These are phyloP conservation scores for Musa schizocarpa DNA, from an alignment of 176 grass and related monocot genomes.

Conservation along the genomic window DNA sequence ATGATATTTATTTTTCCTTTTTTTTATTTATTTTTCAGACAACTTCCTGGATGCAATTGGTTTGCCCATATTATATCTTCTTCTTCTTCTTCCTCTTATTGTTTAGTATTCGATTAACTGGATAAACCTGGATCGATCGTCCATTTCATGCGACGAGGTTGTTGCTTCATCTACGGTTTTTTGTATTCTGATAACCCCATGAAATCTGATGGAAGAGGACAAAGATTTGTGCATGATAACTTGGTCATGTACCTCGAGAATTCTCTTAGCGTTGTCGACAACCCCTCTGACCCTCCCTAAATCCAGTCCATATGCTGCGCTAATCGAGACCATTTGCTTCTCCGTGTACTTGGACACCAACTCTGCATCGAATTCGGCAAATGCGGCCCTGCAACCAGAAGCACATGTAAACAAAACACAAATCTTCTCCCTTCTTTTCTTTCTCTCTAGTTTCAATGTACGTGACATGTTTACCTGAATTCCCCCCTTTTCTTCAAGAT, in stretches of 20 bases:
- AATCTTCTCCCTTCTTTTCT: not conserved
- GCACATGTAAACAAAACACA: conserved; percentile 5
- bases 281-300: conserved; percentile 58
- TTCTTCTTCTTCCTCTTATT: too few relatives aligned
- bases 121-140: not conserved
- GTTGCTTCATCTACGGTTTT: not conserved
- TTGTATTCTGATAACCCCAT: not conserved
- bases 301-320: conserved; percentile 57
- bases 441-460: not conserved
- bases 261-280: conserved; percentile 74
- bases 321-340: conserved; percentile 64
- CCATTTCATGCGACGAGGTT: not conserved
- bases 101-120: not conserved
- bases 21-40: too few relatives aligned
- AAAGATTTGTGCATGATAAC: not conserved
- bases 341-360: conserved; percentile 63
- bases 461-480: conserved; percentile 44
- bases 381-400: conserved; percentile 49
- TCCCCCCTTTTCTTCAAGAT: conserved; percentile 77
- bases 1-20: too few relatives aligned
- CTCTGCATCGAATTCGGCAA: conserved; percentile 76
- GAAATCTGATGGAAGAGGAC: not conserved
- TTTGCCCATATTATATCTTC: too few relatives aligned
- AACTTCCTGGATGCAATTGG: too few relatives aligned
- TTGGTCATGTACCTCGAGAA: conserved; percentile 51